Evolutionary conservation across 164 flowering plant species (phyloP), one percentile per base, ranked within the genome.

Genomic region (Nymphaea colorata): DNA sequence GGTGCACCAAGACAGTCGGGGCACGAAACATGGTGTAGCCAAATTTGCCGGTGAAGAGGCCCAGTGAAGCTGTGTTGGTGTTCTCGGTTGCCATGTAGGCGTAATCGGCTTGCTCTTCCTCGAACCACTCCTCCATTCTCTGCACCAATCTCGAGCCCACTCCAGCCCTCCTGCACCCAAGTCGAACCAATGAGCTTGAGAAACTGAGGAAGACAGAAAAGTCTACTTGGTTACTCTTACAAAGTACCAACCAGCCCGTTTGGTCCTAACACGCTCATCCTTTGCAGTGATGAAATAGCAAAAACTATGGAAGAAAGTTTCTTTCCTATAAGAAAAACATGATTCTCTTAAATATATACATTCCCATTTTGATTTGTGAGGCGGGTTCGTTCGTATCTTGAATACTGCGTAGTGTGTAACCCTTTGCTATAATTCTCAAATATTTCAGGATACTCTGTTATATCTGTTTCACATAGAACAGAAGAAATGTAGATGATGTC

Each of bases 41-140:
- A 68, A 78, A 82, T 73, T 88, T 90, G 61, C 47, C 61, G 2
- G 81, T 85, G 80, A 90, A 90, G 59, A 90, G 79, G 71, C 85
- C 83, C 72, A 90, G 70, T 17, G 91, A 90, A 4, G 89, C 74
- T 62, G 81, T 65, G 67, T 88, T 90, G 66, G 71, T 67, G 71
- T 83, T 72, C 47, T 88, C 93, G 0, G 93, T 88, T 36, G 91
- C 87, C 87, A 85, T 85, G 82, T 90, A 90, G 3, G 85, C 74
- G 69, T 85, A 90, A 43, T 85, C 81, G 42, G 86, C 93, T 4
- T 87, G 89, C 3, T 77, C 70, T 57, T 70, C 61, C 72, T 68
- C 75, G 83, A 81, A 84, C 96, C 96, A 85, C 61, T 78, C 79
- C 71, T 90, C 96, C 61, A 86, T 36, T 61, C 75, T 55, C 47